Conservation (phyloP, 345 rosid species). For the Linum usitatissimum region DNA sequence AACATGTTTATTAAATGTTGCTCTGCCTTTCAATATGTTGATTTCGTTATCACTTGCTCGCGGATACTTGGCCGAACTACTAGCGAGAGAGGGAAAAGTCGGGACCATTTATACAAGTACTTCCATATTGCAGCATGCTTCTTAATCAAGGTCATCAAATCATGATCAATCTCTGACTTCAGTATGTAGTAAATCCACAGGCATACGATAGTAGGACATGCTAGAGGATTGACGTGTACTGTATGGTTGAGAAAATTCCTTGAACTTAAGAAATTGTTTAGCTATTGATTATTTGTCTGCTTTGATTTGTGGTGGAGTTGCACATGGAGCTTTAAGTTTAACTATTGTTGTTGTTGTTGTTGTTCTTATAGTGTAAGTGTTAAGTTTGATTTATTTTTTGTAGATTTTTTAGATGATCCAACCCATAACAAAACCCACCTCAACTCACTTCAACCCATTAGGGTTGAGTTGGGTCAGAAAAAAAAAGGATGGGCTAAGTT, state of each 20-base stretch:
- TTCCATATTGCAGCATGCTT: conserved; percentile 57
- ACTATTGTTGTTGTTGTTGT: no score
- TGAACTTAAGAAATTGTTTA: no score
- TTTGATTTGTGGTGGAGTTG: neutral
- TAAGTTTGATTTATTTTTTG: no score
- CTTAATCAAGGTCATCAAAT: conserved; percentile 56
- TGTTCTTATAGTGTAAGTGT: no score
- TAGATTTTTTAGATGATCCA: no score
- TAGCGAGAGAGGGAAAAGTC: conserved; percentile 79
- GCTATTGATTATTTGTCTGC: neutral
- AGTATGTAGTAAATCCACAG: neutral
- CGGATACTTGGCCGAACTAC: conserved; percentile 78
- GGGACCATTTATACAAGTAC: conserved; percentile 63
- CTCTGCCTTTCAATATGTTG: no score
- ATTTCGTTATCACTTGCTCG: neutral
- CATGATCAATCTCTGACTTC: conserved; percentile 1
- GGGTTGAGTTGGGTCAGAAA: no score
- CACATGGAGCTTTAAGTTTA: no score
- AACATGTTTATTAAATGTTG: neutral
- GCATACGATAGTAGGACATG: neutral
- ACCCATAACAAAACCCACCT: no score
- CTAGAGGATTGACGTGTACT: neutral
- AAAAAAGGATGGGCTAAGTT: no score
- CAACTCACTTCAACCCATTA: no score
- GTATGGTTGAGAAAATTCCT: neutral